Percentiles rank a stretch among this genome's conserved stretches.
These are phyloP conservation scores for Cyberlindnera mississippiensis DNA, from an alignment of 805 yeast genomes.

Conservation along the genomic window DNA sequence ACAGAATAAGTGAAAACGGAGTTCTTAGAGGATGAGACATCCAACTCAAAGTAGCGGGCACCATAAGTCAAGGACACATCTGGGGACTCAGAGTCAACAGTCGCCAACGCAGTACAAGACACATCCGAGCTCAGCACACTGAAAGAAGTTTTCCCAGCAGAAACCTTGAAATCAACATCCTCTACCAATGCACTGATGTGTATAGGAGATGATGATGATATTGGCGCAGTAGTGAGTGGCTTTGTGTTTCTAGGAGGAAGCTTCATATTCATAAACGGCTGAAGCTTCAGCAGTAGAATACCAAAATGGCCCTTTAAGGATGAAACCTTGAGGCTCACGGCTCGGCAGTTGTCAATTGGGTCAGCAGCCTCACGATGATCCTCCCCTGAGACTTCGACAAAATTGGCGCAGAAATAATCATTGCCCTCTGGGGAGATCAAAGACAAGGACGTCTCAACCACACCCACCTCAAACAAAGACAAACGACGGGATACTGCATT, in stretches of 20 bases:
- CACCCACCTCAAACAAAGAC: constrained; percentile 24
- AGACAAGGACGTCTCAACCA: constrained; percentile 29
- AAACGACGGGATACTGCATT: background rate
- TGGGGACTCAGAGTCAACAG: background rate
- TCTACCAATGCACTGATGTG: constrained; percentile 10
- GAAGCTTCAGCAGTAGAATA: constrained; percentile 4
- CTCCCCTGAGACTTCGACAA: constrained; percentile 24
- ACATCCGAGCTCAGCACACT: constrained; percentile 11
- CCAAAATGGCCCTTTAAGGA: constrained; percentile 9
- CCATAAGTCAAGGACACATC: constrained; percentile 6
- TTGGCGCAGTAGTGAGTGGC: background rate
- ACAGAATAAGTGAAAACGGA: constrained; percentile 14
- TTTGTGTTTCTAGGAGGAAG: background rate
- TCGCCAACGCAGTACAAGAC: constrained; percentile 1
- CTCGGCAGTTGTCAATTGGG: background rate
- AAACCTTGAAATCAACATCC: constrained; percentile 11
- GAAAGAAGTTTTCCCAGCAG: constrained; percentile 6
- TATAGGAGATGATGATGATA: background rate
- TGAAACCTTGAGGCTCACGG: constrained; percentile 5
- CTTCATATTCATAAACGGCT: constrained; percentile 3
- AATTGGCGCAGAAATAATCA: constrained; percentile 28
- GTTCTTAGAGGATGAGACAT: constrained; percentile 7
- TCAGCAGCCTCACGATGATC: background rate
- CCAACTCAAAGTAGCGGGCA: constrained; percentile 15
- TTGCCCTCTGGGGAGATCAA: constrained; percentile 7